Evolutionary conservation across 345 rosid genomes (phyloP).

Genomic region (Corymbia maculata): DNA sequence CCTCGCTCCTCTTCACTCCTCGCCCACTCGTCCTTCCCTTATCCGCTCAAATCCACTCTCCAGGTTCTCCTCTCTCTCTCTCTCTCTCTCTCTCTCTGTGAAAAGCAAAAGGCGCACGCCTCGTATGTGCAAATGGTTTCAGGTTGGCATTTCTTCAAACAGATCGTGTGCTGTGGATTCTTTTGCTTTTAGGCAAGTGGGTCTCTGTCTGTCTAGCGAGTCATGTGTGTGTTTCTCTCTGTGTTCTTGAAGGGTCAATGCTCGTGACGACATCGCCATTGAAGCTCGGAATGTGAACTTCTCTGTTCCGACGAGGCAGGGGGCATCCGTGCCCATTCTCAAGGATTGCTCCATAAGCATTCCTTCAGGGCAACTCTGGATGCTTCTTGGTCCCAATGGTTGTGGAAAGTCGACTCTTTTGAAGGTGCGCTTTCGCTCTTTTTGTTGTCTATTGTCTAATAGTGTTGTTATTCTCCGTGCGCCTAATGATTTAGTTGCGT

Average conservation of each 20-base stretch:
- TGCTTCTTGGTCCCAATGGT: slow-evolving; percentile 97
- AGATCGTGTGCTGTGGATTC: neutral
- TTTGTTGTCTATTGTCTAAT: neutral
- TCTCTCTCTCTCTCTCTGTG: neutral
- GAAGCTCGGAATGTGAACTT: slow-evolving; percentile 60
- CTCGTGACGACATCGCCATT: slow-evolving; percentile 28
- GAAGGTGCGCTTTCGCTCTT: slow-evolving; percentile 33
- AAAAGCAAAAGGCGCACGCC: neutral
- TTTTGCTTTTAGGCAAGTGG: neutral
- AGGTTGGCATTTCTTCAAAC: slow-evolving; percentile 18
- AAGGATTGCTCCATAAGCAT: slow-evolving; percentile 62
- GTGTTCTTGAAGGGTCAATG: slow-evolving; percentile 20
- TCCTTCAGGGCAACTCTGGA: slow-evolving; percentile 83
- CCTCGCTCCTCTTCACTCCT: neutral
- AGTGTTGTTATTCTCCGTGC: neutral
- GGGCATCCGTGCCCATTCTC: slow-evolving; percentile 48
- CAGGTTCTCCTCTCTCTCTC: slow-evolving; percentile 13
- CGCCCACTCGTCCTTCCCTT: slow-evolving; percentile 8
- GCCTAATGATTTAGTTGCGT: neutral
- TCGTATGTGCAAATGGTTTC: neutral
- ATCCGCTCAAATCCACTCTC: slow-evolving; percentile 23
- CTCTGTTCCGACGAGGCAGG: slow-evolving; percentile 51
- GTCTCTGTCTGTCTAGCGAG: neutral
- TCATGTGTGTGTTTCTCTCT: neutral
- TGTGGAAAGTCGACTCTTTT: slow-evolving; percentile 96